Percentiles rank a stretch among this genome's conserved stretches.
These are phyloP conservation scores for Lactifluus subvellereus DNA, from an alignment of 768 basidiomycete species.

Conservation along the genomic window DNA sequence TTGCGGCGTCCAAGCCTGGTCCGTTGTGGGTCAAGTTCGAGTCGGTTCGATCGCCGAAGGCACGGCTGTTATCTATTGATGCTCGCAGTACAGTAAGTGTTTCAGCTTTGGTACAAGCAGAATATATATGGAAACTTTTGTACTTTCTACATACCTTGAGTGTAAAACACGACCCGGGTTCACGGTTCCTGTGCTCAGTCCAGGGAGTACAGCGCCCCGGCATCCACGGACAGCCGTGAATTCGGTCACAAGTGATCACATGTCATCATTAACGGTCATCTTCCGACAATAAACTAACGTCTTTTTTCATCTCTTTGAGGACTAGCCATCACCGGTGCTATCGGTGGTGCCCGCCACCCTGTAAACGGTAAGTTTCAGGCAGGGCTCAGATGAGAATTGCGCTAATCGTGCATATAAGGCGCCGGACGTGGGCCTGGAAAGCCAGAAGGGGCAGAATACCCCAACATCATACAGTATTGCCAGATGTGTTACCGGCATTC, in stretches of 20 bases:
- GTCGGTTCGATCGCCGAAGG: too few species aligned
- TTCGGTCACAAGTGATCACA: neutral
- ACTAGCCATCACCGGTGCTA: neutral
- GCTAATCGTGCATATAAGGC: neutral
- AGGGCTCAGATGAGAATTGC: neutral
- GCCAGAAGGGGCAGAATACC: neutral
- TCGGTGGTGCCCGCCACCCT: neutral
- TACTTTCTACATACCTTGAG: too few species aligned
- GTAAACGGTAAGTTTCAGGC: neutral
- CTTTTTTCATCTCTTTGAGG: neutral
- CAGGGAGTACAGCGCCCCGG: neutral
- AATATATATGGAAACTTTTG: too few species aligned
- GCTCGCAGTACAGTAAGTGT: neutral
- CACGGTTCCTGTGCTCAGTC: neutral
- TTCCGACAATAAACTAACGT: neutral
- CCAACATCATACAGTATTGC: neutral
- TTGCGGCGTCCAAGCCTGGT: neutral
- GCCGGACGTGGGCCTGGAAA: neutral
- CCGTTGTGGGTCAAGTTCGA: neutral
- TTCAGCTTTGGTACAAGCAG: neutral
- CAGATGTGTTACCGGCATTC: neutral
- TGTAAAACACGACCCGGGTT: constrained; percentile 1
- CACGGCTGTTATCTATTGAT: too few species aligned
- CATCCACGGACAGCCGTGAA: constrained; percentile 1
- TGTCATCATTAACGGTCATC: neutral